Evolutionary conservation across 2,329 filamentous ascomycete species (phyloP), one percentile per base, ranked within the genome.

Genomic region (Calonectria ilicicola): DNA sequence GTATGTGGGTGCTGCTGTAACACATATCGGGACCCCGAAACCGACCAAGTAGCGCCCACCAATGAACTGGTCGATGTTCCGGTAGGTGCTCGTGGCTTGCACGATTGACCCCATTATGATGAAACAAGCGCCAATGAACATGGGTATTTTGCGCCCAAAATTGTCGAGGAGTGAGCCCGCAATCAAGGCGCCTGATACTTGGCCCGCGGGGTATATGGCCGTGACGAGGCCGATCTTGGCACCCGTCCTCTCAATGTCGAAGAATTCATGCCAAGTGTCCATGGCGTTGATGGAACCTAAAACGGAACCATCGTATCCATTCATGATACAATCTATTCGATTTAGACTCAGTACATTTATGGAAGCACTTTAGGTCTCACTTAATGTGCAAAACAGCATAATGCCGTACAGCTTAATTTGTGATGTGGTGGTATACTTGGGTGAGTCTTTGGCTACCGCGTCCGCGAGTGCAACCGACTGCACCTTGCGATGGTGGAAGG

Each of bases 51-150:
- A 76, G 4, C 67, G 64, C 2, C 68, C 47, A n/a, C 47, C 72
- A 51, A 78, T 75, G 49, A 74, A 78, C 2, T 66, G 64, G 7
- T 67, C 44, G 9, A 77, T 63, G 29, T 40, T 68, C 17, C 68
- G 47, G 44, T 35, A 65, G 15, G 42, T 29, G 8, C 69, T 69
- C 0, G 73, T 75, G 6, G 77, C 75, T 46, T 77, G 72, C 5
- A 79, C 42, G 23, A 79, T 67, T n/a, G 77, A 76, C 1, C 78
- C 78, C 40, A 79, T 46, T n/a, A 79, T 72, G 38, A 79, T 78
- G 67, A 77, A 72, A 29, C 38, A 44, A 1, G 74, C 72, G 2
- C 78, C 76, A 35, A 51, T 38, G 19, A 70, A 67, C 77, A 79
- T 79, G 38, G 71, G 73, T 17, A 51, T 65, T 44, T 72, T 64